Percentiles rank a stretch among this genome's conserved stretches.
Evolutionary conservation across 2,329 filamentous ascomycete species (phyloP).

Genomic region (Xylogone sp.): DNA sequence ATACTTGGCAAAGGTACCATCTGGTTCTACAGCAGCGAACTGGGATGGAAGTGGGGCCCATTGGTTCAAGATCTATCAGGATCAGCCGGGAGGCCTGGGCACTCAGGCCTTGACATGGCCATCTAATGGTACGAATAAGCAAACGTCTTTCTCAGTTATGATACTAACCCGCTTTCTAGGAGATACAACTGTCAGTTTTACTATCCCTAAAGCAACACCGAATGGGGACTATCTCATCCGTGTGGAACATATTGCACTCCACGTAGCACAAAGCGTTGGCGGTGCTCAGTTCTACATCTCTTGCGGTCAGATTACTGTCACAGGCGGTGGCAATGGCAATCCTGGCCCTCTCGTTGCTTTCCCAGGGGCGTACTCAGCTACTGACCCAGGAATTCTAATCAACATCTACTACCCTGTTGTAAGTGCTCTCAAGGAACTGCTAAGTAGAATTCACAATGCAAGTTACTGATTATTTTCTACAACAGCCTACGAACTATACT

Average conservation of each 20-base stretch:
- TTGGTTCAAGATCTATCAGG: slow-evolving; percentile 25
- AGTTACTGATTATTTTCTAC: background rate
- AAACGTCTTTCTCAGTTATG: background rate
- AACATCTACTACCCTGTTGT: slow-evolving; percentile 33
- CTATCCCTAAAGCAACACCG: slow-evolving; percentile 30
- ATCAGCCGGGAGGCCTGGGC: slow-evolving; percentile 15
- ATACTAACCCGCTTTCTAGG: background rate
- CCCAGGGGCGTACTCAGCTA: slow-evolving; percentile 31
- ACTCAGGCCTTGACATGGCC: slow-evolving; percentile 17
- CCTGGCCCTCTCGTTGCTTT: slow-evolving; percentile 32
- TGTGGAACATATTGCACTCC: slow-evolving; percentile 30
- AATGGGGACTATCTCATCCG: slow-evolving; percentile 34
- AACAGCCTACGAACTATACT: slow-evolving; percentile 20
- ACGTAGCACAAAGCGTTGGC: slow-evolving; percentile 7
- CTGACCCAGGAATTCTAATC: slow-evolving; percentile 30
- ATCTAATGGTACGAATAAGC: slow-evolving; percentile 13
- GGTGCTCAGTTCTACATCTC: slow-evolving; percentile 26
- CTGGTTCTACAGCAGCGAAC: slow-evolving; percentile 16
- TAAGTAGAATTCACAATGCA: background rate
- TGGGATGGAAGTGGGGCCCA: slow-evolving; percentile 19
- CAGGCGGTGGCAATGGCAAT: slow-evolving; percentile 33
- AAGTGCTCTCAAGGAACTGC: slow-evolving; percentile 5
- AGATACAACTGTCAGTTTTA: slow-evolving; percentile 25
- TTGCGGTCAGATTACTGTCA: slow-evolving; percentile 38
- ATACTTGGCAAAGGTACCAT: slow-evolving; percentile 23